Conservation (phyloP, 345 rosid genomes). For the Ceriops tagal region DNA sequence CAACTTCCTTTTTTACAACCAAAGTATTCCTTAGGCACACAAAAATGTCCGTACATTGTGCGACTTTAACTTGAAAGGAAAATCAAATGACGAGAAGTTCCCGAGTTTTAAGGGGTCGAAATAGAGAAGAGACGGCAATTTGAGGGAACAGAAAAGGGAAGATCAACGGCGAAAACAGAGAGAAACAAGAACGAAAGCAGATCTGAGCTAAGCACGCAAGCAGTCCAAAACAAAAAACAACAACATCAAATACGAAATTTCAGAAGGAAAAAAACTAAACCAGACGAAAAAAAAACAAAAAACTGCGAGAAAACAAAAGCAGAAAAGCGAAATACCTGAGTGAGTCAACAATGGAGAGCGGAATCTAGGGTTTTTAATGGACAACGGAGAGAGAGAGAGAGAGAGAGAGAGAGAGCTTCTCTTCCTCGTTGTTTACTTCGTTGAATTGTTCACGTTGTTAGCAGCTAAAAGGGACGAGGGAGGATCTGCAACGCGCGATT, state of each 20-base stretch:
- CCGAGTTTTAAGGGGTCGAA: background rate
- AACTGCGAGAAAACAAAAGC: background rate
- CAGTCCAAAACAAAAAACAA: background rate
- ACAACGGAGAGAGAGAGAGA: conserved; percentile 7
- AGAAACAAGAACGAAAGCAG: conserved; percentile 25
- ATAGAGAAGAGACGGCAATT: background rate
- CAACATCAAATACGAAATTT: too few relatives aligned
- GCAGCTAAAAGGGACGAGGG: background rate
- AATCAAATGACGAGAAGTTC: conserved; percentile 12
- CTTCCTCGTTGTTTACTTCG: conserved; percentile 7
- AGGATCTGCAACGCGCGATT: conserved; percentile 16
- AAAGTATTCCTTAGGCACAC: background rate
- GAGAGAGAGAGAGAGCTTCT: background rate
- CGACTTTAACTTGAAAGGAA: conserved; percentile 23
- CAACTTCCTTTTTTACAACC: background rate
- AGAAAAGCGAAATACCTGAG: background rate
- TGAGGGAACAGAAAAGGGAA: background rate
- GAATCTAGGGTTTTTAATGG: conserved; percentile 41
- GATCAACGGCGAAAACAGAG: background rate
- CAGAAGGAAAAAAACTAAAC: background rate
- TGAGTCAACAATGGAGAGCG: conserved; percentile 33
- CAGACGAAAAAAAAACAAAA: background rate
- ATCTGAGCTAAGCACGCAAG: conserved; percentile 29
- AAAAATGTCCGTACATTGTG: conserved; percentile 30
- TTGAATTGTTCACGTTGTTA: conserved; percentile 5